A percentile compares a stretch with the other conserved stretches of the same genome.
phyloP scores from a whole-genome alignment of 345 rosid species.

The Sapria himalayana region DNA sequence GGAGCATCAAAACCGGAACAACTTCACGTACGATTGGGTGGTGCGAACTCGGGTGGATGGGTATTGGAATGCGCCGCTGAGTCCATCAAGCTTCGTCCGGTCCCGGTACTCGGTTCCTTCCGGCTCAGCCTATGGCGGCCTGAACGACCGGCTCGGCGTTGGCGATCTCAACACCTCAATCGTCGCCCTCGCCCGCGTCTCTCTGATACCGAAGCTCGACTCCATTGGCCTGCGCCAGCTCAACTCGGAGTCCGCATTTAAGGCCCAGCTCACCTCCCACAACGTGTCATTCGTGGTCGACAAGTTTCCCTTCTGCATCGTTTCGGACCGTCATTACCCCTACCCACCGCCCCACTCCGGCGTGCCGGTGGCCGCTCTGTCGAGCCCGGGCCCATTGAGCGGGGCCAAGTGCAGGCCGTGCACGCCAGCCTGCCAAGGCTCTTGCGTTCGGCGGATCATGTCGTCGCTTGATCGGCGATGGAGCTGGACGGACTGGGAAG shows the following conservation, averaged over 20 bases:
- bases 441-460: slow-evolving; percentile 43
- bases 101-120: slow-evolving; percentile 53
- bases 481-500: slow-evolving; percentile 91
- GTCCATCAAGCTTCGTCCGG: slow-evolving; percentile 33
- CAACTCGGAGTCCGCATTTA: slow-evolving; percentile 76
- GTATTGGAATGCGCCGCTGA: slow-evolving; percentile 54
- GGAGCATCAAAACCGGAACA: slow-evolving; percentile 24
- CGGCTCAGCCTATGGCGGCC: slow-evolving; percentile 78
- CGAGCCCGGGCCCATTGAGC: slow-evolving; percentile 70
- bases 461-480: slow-evolving; percentile 23
- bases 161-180: slow-evolving; percentile 43
- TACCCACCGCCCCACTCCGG: slow-evolving; percentile 52
- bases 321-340: slow-evolving; percentile 38
- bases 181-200: slow-evolving; percentile 64
- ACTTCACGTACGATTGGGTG: slow-evolving; percentile 73
- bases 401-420: slow-evolving; percentile 96
- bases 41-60: slow-evolving; percentile 87
- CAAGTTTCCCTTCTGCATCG: slow-evolving; percentile 55
- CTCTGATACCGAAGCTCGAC: slow-evolving; percentile 51
- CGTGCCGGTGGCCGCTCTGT: slow-evolving; percentile 64
- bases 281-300: slow-evolving; percentile 20
- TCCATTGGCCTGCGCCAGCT: slow-evolving; percentile 27
- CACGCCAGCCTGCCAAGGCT: slow-evolving; percentile 27
- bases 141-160: slow-evolving; percentile 78
- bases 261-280: slow-evolving; percentile 45